Percentiles rank a stretch among this genome's conserved stretches.
Evolutionary conservation across 257 asterid species (phyloP).

Genomic region (Cynanchum wilfordii): DNA sequence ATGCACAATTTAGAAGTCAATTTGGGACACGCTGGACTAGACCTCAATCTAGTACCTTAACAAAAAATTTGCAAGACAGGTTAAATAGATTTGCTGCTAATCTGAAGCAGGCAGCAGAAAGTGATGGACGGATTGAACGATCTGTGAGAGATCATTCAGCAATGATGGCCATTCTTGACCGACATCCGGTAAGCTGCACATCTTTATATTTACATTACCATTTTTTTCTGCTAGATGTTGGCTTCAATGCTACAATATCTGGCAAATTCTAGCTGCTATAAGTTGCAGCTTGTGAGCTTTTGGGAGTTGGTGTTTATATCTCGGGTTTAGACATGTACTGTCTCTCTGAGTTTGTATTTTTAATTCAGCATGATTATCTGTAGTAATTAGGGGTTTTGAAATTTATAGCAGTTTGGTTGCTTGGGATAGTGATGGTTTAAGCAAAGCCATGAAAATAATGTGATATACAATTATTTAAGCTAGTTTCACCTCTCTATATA

Average conservation of each 20-base stretch:
- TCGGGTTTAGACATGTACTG: background rate
- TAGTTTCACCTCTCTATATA: no score
- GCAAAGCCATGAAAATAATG: no score
- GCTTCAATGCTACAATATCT: background rate
- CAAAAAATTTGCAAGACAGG: conserved; percentile 81
- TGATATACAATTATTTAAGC: no score
- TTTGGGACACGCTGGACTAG: conserved; percentile 94
- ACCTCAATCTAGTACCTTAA: conserved; percentile 92
- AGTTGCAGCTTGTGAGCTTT: background rate
- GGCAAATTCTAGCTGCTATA: background rate
- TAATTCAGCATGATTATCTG: background rate
- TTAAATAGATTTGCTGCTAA: conserved; percentile 84
- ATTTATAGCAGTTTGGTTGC: no score
- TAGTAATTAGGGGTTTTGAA: no score
- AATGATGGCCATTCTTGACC: conserved; percentile 84
- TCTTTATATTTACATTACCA: background rate
- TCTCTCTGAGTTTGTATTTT: background rate
- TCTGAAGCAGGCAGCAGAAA: conserved; percentile 93
- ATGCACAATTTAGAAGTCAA: conserved; percentile 86
- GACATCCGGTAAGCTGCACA: conserved; percentile 56
- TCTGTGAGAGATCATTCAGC: conserved; percentile 83
- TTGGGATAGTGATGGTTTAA: no score
- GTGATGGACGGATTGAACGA: conserved; percentile 94
- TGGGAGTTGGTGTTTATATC: background rate
- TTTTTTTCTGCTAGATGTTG: background rate